Base-by-base conservation (phyloP, 495 filamentous ascomycete genomes). In the Echria macrotheca region DNA sequence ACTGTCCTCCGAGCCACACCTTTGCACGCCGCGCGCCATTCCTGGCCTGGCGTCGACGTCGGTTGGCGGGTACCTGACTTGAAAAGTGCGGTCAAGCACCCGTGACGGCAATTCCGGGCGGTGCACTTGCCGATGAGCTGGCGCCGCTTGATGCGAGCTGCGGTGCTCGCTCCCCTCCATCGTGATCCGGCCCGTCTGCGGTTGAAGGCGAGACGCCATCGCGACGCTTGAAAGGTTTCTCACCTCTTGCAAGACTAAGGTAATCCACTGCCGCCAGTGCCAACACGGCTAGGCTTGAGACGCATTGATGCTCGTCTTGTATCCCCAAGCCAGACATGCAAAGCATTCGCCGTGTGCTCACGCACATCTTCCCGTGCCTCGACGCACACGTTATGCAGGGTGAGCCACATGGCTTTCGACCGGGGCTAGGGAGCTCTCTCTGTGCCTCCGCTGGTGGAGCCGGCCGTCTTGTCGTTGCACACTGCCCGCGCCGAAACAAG, bases 281-380 rank as follows among this genome's bases (percentile, higher is more conserved):
- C 12, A 18, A 39, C 46, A 21, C 22, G 46, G 46, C 25, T 48
- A 48, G 23, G 32, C 23, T 18, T 18, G 14, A 46, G 19, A 14
- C 44, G 44, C 44, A 46, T 46, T 46, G 44, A 46, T 33, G 36
- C 5, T 23, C 44, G 5, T 23, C 4, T 24, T 17, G 38, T 6
- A 24, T 29, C 40, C 18, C 33, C n/a, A 10, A 33, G 21, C 21
- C 23, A 4, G 22, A 15, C 22, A 22, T 45, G 49, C 49, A 52
- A 50, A 50, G 40, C 41, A 52, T 52, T 45, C 45, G 32, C 37
- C 38, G 31, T 35, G 40, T 36, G 19, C 49, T 31, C 49, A 36
- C 41, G 40, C 40, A 44, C 48, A 44, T 17, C 17, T 24, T 24
- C 32, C 18, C 44, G 18, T 35, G 21, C 29, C 15, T 22, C 17